These are phyloP conservation scores for Ustulina deusta DNA, from an alignment of 2,329 filamentous ascomycete species.

Conservation along the genomic window DNA sequence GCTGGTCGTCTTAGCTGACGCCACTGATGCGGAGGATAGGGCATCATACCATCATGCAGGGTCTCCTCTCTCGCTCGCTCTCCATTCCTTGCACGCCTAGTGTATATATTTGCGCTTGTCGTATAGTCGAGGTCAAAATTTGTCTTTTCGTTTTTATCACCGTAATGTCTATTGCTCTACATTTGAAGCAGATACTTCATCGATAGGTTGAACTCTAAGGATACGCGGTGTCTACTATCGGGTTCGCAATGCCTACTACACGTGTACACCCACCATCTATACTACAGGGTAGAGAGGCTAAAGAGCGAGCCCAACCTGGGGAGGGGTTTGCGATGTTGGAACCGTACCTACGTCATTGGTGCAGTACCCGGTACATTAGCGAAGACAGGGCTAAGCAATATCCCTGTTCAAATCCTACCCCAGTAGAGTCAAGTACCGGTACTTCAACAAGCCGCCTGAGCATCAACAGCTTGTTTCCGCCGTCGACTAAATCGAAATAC, in stretches of 20 bases:
- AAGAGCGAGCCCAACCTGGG: conserved; percentile 23
- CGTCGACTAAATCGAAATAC: conserved; percentile 11
- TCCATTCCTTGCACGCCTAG: conserved; percentile 17
- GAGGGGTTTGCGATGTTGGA: conserved; percentile 36
- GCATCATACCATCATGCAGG: conserved; percentile 51
- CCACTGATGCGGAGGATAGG: conserved; percentile 53
- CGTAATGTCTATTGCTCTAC: background rate
- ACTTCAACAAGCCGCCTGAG: conserved; percentile 36
- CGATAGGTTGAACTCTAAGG: background rate
- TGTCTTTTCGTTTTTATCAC: no score
- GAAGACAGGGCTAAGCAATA: conserved; percentile 38
- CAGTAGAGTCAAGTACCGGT: conserved; percentile 39
- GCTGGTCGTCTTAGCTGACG: conserved; percentile 47
- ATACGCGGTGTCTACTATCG: no score
- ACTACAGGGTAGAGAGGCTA: conserved; percentile 20
- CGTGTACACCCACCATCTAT: no score
- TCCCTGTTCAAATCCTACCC: conserved; percentile 38
- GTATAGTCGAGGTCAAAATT: no score
- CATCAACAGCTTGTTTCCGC: conserved; percentile 22
- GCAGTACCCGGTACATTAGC: conserved; percentile 44
- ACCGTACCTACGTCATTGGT: conserved; percentile 43
- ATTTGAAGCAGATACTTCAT: background rate
- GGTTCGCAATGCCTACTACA: no score
- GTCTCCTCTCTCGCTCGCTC: conserved; percentile 45
- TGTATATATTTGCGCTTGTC: no score